Percentiles rank a stretch among this genome's conserved stretches.
Evolutionary conservation across 495 filamentous ascomycete genomes (phyloP).

Genomic region (Hamigera avellanea): DNA sequence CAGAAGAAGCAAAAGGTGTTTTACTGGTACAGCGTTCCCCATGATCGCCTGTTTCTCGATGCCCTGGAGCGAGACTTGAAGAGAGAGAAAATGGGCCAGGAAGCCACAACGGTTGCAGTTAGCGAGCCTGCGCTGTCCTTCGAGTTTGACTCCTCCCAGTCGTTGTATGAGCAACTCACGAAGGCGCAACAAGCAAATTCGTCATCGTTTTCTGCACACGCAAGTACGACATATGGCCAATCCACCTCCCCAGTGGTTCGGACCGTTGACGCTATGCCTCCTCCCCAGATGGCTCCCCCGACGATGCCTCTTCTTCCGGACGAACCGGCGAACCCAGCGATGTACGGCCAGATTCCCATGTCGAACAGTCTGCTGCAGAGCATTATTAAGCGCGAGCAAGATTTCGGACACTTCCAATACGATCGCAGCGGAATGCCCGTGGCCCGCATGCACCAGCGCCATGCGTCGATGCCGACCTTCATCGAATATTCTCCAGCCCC

Average conservation of each 20-base stretch:
- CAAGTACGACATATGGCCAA: constrained; percentile 66
- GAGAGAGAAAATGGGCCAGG: constrained; percentile 98
- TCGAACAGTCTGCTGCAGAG: constrained; percentile 50
- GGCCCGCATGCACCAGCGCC: constrained; percentile 70
- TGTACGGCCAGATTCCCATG: constrained; percentile 56
- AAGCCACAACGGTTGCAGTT: constrained; percentile 91
- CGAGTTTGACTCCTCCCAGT: constrained; percentile 98
- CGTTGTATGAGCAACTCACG: constrained; percentile 97
- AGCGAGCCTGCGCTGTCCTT: constrained; percentile 95
- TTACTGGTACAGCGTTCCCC: constrained; percentile 99
- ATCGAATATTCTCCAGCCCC: constrained; percentile 97
- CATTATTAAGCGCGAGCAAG: constrained; percentile 73
- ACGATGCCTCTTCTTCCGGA: constrained; percentile 70
- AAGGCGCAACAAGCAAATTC: constrained; percentile 98
- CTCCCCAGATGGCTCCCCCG: constrained; percentile 59
- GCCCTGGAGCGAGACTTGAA: constrained; percentile 95
- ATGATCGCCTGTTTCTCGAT: constrained; percentile 94
- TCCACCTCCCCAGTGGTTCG: constrained; percentile 78
- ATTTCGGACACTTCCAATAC: constrained; percentile 67
- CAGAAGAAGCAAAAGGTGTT: constrained; percentile 99
- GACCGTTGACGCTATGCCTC: constrained; percentile 80
- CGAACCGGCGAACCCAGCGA: constrained; percentile 64
- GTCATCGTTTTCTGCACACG: constrained; percentile 85
- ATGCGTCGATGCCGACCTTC: constrained; percentile 94
- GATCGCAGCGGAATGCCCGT: constrained; percentile 85